Evolutionary conservation across 768 basidiomycete species (phyloP), one percentile per base, ranked within the genome.

Genomic region (Baorangia bicolor): DNA sequence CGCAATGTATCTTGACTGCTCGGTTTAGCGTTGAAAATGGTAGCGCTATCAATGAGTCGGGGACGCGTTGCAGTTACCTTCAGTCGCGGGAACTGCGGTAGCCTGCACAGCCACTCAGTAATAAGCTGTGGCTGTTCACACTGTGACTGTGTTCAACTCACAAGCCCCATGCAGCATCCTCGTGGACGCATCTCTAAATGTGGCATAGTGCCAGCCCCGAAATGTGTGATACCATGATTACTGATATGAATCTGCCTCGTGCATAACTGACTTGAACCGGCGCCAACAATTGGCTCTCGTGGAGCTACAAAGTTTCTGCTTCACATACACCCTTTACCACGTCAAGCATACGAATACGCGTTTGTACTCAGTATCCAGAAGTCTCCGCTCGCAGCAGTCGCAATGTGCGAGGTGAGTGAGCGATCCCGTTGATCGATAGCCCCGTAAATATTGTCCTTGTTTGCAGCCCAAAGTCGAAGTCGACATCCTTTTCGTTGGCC

Each of bases 231-330:
- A 39, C 40, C 35, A 40, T n/a, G 51, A 49, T 44, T 39, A 27
- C 63, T 56, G 64, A 67, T 68, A 68, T 66, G 43, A 43, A 60
- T 60, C 56, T 54, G 56, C 66, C 66, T 66, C 65, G 66, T 66
- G 61, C 45, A 48, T 34, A 14, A n/a, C 40, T 34, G 43, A 16
- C 48, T n/a, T n/a, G n/a, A 46, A 55, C 57, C 2, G 20, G 25
- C 44, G 10, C 20, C 42, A 12, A 38, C 40, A n/a, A n/a, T n/a
- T n/a, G n/a, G n/a, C n/a, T n/a, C n/a, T n/a, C n/a, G 52, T 48
- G 44, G 11, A 30, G 25, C 49, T 12, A 46, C 56, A 42, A 49
- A 18, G 16, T 42, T 14, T 30, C 28, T 23, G 41, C 48, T 34
- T 45, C 33, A 14, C 33, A 20, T 30, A 52, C 21, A 47, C 56